Percentiles rank a stretch among this genome's conserved stretches.
These are phyloP conservation scores for Populus pruinosa DNA, from an alignment of 345 rosid species.

Conservation along the genomic window DNA sequence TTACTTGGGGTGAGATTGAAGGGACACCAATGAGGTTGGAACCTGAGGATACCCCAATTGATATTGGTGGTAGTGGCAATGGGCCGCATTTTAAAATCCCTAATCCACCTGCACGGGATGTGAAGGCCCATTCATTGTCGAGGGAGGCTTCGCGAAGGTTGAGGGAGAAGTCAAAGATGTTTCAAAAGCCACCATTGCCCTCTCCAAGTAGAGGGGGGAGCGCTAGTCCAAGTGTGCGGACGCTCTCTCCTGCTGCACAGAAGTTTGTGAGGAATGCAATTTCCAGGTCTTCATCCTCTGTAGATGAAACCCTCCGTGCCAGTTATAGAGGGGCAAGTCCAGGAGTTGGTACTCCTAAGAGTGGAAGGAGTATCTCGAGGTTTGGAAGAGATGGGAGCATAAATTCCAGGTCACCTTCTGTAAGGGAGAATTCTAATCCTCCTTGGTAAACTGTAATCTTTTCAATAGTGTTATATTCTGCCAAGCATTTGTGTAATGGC, in stretches of 20 bases:
- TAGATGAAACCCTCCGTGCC: constrained; percentile 93
- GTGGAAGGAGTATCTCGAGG: constrained; percentile 69
- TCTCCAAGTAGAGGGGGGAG: constrained; percentile 93
- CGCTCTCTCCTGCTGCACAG: constrained; percentile 93
- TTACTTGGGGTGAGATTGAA: constrained; percentile 99
- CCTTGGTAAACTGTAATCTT: constrained; percentile 38
- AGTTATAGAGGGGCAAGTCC: constrained; percentile 91
- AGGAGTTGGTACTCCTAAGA: constrained; percentile 60
- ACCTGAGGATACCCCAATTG: constrained; percentile 79
- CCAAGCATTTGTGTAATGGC: background rate
- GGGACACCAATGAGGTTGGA: constrained; percentile 94
- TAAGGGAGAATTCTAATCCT: constrained; percentile 49
- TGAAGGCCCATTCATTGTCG: constrained; percentile 77
- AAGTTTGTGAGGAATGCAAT: constrained; percentile 87
- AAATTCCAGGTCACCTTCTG: constrained; percentile 48
- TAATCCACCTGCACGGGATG: constrained; percentile 65
- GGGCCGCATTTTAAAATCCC: constrained; percentile 84
- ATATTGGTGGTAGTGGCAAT: constrained; percentile 82
- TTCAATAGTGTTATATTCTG: background rate
- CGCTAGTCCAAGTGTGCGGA: constrained; percentile 77
- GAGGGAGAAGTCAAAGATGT: constrained; percentile 78
- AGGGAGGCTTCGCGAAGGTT: constrained; percentile 85
- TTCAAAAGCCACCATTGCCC: constrained; percentile 82
- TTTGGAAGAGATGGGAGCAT: constrained; percentile 70
- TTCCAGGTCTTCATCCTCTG: constrained; percentile 72